These are phyloP conservation scores for Dioszegia aurantiaca DNA, from an alignment of 768 basidiomycete species.

Conservation along the genomic window DNA sequence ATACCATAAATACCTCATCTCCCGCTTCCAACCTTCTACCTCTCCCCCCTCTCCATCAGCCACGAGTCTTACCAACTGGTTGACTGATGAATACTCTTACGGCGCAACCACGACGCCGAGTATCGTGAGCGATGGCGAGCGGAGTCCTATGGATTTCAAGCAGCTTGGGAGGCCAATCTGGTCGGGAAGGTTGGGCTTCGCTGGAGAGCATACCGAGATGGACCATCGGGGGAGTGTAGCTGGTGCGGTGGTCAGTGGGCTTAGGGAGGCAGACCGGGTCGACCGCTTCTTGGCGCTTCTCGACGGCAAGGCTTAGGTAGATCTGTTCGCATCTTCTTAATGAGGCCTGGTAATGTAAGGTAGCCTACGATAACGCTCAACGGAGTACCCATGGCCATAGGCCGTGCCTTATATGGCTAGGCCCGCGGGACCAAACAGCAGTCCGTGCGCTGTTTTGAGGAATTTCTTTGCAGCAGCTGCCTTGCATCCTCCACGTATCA, in stretches of 20 bases:
- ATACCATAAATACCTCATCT: conserved; percentile 38
- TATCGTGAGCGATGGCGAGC: conserved; percentile 29
- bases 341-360: too few species aligned
- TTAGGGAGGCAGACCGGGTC: conserved; percentile 52
- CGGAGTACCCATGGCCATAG: too few species aligned
- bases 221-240: conserved; percentile 53
- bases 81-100: conserved; percentile 46
- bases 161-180: conserved; percentile 50
- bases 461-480: not conserved
- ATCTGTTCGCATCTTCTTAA: not conserved
- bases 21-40: conserved; percentile 24
- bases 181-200: conserved; percentile 52
- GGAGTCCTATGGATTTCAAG: conserved; percentile 53
- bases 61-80: conserved; percentile 50
- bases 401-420: too few species aligned
- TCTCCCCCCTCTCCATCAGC: conserved; percentile 22
- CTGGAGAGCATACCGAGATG: conserved; percentile 56
- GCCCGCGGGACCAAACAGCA: not conserved
- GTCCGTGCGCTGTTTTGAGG: not conserved
- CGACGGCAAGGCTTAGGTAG: conserved; percentile 9
- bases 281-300: conserved; percentile 37
- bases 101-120: conserved; percentile 53
- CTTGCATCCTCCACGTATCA: not conserved
- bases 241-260: conserved; percentile 53
- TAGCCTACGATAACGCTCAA: too few species aligned